Base-by-base conservation (phyloP, 768 basidiomycete species). In the Boletus insuetus region DNA sequence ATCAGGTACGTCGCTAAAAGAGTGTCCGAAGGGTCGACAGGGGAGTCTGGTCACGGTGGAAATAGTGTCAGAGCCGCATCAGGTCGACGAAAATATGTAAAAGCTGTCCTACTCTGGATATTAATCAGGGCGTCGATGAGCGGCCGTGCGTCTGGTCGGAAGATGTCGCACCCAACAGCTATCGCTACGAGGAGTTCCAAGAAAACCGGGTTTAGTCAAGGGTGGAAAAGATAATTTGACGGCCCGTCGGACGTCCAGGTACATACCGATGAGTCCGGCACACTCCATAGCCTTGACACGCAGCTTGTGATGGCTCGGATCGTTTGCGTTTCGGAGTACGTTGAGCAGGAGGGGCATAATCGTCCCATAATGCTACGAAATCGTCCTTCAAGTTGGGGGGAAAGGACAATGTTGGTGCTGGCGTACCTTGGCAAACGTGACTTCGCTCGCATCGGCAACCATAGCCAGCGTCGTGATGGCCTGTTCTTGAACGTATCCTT, bases 241-340 rank as follows among this genome's bases (percentile, higher is more conserved):
- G 14, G 14, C 6, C 22, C n/a, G 19, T 46, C 38, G 17, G n/a
- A 34, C 17, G 13, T 43, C 34, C 43, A 53, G 59, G 42, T 22
- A 69, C 82, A 17, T 39, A 92, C 92, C 92, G 56, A 92, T 87
- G 20, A 93, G 74, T 9, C 89, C 89, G 0, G 90, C 91, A 68
- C 92, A 94, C 66, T 95, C 93, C 89, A 96, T 94, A 1, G 91
- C 90, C 65, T 94, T 91, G 39, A 84, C 81, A 22, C 89, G 77
- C 48, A 94, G 64, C 65, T 85, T 86, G 24, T 79, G 75, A 67
- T 89, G 86, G 48, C 86, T 84, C 1, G 79, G 67, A 7, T 82
- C 81, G 41, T 84, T 85, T 12, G 88, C 87, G 46, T 89, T 87
- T 19, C 81, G 74, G 46, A 96, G 77, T 0, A 94, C 87, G 52